These are phyloP conservation scores for Fusarium camptoceras DNA, from an alignment of 2,329 filamentous ascomycete species.

Conservation along the genomic window DNA sequence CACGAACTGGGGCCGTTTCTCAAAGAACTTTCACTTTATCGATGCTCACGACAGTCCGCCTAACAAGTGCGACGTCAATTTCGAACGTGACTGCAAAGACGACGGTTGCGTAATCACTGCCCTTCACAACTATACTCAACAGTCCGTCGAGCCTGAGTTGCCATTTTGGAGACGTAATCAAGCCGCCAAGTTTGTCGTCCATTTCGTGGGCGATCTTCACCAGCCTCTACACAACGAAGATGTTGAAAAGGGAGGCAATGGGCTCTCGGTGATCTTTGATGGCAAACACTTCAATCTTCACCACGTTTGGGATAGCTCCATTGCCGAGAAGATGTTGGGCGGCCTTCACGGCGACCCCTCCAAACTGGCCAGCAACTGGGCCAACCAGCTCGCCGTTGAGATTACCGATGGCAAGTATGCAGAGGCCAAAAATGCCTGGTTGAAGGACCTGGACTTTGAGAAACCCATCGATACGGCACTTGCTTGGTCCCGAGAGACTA, in stretches of 20 bases:
- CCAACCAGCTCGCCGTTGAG: conserved; percentile 64
- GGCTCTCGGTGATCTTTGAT: conserved; percentile 72
- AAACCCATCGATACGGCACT: conserved; percentile 68
- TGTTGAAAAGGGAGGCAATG: conserved; percentile 74
- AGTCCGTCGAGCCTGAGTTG: conserved; percentile 61
- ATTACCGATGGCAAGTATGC: conserved; percentile 69
- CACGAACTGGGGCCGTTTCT: conserved; percentile 71
- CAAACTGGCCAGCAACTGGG: conserved; percentile 65
- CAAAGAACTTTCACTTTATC: conserved; percentile 75
- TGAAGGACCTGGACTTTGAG: conserved; percentile 65
- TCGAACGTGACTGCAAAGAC: conserved; percentile 70
- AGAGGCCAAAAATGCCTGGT: conserved; percentile 64
- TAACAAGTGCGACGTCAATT: conserved; percentile 66
- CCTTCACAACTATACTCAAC: conserved; percentile 70
- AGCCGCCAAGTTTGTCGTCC: conserved; percentile 74
- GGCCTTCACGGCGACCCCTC: conserved; percentile 63
- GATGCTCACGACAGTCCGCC: conserved; percentile 74
- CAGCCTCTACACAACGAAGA: conserved; percentile 76
- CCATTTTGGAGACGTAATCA: conserved; percentile 62
- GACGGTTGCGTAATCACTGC: conserved; percentile 72
- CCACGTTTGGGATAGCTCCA: conserved; percentile 78
- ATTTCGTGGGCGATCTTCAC: conserved; percentile 78
- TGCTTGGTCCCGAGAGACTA: conserved; percentile 72
- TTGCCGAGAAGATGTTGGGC: conserved; percentile 73
- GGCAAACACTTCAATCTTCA: conserved; percentile 72